Evolutionary conservation across 23 red algal genomes (phyloP), one percentile per base, ranked within the genome.

Genomic region (Gracilaria caudata): DNA sequence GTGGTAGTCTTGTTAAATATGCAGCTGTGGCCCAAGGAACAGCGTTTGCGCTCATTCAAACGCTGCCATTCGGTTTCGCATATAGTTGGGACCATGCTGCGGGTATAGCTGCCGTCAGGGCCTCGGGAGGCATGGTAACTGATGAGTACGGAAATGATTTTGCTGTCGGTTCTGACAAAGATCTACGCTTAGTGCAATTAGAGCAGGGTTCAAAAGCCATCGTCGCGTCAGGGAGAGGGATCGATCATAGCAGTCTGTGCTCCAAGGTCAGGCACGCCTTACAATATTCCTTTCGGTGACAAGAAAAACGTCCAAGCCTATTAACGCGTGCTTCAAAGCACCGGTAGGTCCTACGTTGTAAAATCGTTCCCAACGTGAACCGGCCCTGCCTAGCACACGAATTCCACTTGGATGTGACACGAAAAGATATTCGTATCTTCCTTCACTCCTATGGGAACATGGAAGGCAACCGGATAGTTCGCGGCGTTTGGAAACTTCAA

Each of bases 1-100:
- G 81, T 33, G 81, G 81, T 41, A 70, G 60, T 43, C 81, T 85
- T 39, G 81, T 85, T 35, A 85, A 85, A 43, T 85, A 85, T 36
- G 81, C 81, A 44, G 37, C 59, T 1, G 81, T 85, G 26, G 81
- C 81, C 19, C 81, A 60, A 37, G 61, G 81, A n/a, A 38, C 47
- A 23, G 59, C 60, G 4, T 53, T 72, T 60, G 81, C 60, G 9
- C 44, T 85, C 44, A 57, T 85, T 26, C 81, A 85, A 37, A 41
- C 44, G 16, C 24, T 85, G 40, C 28, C 59, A 39, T 3, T 9
- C 7, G 32, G 64, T 25, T 41, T 37, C 51, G 81, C 81, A 0
- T 39, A 53, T 12, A 72, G 44, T 36, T 85, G 81, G 81, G 81
- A 85, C 55, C 81, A 85, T 39, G 81, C 64, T 17, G 81, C 81